Evolutionary conservation across 495 filamentous ascomycete genomes (phyloP).

Genomic region (Hapsidospora chrysogenum): DNA sequence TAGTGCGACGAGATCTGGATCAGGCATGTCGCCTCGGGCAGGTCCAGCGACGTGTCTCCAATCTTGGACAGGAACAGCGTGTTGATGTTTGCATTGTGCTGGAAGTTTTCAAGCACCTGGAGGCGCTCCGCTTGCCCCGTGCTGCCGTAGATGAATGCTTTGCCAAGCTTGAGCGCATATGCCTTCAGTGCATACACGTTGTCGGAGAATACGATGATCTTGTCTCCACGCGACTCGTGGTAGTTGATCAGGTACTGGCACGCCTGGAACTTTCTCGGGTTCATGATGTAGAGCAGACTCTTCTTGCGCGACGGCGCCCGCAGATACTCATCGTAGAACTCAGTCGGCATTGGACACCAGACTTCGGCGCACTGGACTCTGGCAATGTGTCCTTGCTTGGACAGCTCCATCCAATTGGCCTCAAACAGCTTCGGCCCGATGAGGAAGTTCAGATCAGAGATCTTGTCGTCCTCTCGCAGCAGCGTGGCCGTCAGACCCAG

Average conservation of each 20-base stretch:
- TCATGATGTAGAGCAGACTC: constrained; percentile 88
- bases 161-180: constrained; percentile 71
- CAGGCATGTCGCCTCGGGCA: constrained; percentile 91
- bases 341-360: constrained; percentile 98
- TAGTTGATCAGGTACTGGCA: constrained; percentile 96
- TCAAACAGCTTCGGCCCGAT: constrained; percentile 97
- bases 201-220: constrained; percentile 97
- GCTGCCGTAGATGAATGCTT: constrained; percentile 86
- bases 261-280: constrained; percentile 90
- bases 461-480: constrained; percentile 94
- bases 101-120: constrained; percentile 87
- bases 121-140: constrained; percentile 78
- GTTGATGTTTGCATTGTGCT: constrained; percentile 82
- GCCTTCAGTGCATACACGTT: constrained; percentile 86
- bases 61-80: constrained; percentile 98
- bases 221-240: constrained; percentile 91
- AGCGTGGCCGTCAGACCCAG: constrained; percentile 92
- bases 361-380: constrained; percentile 97
- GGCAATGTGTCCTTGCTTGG: constrained; percentile 91
- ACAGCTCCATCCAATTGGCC: constrained; percentile 98
- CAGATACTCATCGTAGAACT: constrained; percentile 94
- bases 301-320: constrained; percentile 27
- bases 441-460: constrained; percentile 90
- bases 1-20: constrained; percentile 99
- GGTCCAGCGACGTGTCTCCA: constrained; percentile 89